A percentile compares a stretch with the other conserved stretches of the same genome.
Evolutionary conservation across 2,329 filamentous ascomycete genomes (phyloP).

Genomic region (Verticillium nubilum): DNA sequence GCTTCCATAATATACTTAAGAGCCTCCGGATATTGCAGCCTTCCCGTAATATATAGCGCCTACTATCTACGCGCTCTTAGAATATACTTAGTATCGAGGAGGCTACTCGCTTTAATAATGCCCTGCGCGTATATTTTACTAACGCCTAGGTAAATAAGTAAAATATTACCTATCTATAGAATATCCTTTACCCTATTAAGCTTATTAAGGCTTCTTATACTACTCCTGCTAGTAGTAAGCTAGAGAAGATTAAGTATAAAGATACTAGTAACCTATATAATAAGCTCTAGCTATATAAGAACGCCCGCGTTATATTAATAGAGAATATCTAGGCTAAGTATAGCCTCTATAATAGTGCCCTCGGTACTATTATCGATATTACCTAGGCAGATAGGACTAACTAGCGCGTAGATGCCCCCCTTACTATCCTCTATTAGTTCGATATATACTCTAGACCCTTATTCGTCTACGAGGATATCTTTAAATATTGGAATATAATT

Average conservation of each 20-base stretch:
- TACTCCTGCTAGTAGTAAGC: background rate
- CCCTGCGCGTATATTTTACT: background rate
- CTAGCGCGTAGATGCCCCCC: background rate
- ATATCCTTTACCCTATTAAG: background rate
- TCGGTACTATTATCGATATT: background rate
- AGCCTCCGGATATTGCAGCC: background rate
- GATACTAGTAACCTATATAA: background rate
- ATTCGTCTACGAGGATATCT: background rate
- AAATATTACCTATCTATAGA: background rate
- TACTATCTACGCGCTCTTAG: background rate
- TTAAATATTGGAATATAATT: background rate
- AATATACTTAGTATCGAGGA: background rate
- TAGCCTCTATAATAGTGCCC: background rate
- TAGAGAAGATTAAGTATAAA: background rate
- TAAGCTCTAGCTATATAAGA: background rate
- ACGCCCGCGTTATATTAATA: background rate
- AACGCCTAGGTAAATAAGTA: background rate
- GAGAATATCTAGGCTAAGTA: background rate
- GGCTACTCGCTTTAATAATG: background rate
- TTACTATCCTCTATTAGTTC: background rate
- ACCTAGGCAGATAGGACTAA: background rate
- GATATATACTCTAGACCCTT: background rate
- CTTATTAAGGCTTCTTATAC: background rate
- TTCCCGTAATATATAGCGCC: background rate
- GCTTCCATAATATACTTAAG: background rate